phyloP scores from a whole-genome alignment of 805 yeast species.

The Wickerhamiella dianesei region DNA sequence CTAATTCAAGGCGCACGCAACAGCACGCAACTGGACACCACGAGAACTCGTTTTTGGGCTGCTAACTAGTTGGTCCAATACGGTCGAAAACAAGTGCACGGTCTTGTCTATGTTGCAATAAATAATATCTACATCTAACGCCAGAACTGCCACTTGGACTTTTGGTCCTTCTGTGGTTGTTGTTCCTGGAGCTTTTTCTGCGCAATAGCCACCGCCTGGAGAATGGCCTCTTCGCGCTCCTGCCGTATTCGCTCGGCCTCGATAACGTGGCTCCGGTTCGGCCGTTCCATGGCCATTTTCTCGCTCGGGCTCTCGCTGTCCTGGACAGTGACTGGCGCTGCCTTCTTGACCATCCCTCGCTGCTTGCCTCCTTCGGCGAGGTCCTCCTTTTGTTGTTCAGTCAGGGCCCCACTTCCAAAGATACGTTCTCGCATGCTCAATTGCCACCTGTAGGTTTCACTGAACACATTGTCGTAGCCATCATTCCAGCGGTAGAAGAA shows the following conservation, averaged over 20 bases:
- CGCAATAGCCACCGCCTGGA: slow-evolving; percentile 35
- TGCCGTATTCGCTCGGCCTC: slow-evolving; percentile 63
- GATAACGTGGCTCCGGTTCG: slow-evolving; percentile 54
- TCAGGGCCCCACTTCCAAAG: slow-evolving; percentile 33
- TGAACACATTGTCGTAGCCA: slow-evolving; percentile 61
- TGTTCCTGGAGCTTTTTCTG: slow-evolving; percentile 21
- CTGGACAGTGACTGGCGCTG: slow-evolving; percentile 16
- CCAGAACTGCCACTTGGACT: slow-evolving; percentile 2
- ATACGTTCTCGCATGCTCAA: slow-evolving; percentile 41
- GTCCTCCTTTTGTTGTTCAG: slow-evolving; percentile 51
- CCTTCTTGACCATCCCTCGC: slow-evolving; percentile 21
- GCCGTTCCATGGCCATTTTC: slow-evolving; percentile 42
- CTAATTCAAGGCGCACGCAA: no score
- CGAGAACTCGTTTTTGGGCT: no score
- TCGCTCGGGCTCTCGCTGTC: slow-evolving; percentile 28
- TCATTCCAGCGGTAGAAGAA: slow-evolving; percentile 80
- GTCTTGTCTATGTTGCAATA: background rate
- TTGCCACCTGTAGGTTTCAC: slow-evolving; percentile 51
- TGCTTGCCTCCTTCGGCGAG: slow-evolving; percentile 29
- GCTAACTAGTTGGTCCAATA: no score
- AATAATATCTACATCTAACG: background rate
- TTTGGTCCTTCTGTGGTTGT: background rate
- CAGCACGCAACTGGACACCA: no score
- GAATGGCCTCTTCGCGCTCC: slow-evolving; percentile 45
- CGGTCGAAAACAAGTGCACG: no score